Evolutionary conservation across 192 early-diverging fungal species (phyloP).

Genomic region (Coemansia umbellata): DNA sequence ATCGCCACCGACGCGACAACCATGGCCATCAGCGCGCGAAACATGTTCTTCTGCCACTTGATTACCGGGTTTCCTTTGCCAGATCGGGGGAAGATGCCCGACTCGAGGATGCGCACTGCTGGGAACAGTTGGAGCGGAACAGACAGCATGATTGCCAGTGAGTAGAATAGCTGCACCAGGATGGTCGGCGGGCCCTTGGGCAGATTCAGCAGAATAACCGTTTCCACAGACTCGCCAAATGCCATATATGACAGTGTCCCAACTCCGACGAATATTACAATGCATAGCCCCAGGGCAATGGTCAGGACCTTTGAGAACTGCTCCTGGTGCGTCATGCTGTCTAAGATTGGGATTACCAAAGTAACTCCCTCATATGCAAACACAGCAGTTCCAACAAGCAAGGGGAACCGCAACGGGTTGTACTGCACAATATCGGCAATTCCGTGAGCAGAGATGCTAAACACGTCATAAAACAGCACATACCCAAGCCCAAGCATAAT

Average conservation of each 20-base stretch:
- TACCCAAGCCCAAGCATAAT: constrained; percentile 85
- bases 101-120: constrained; percentile 87
- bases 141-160: constrained; percentile 89
- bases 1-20: constrained; percentile 72
- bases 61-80: constrained; percentile 72
- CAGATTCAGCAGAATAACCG: constrained; percentile 85
- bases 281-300: constrained; percentile 70
- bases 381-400: constrained; percentile 93
- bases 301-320: constrained; percentile 77
- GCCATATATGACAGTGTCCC: constrained; percentile 81
- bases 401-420: constrained; percentile 73
- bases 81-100: constrained; percentile 71
- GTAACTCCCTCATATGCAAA: constrained; percentile 90
- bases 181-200: constrained; percentile 61
- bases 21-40: constrained; percentile 62
- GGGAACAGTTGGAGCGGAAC: constrained; percentile 93
- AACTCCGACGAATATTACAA: constrained; percentile 71
- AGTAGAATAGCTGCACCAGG: constrained; percentile 79
- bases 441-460: constrained; percentile 21
- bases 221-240: constrained; percentile 80
- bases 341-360: constrained; percentile 65
- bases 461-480: constrained; percentile 75
- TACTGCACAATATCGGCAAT: constrained; percentile 64
- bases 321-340: constrained; percentile 83
- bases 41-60: constrained; percentile 87